phyloP scores from a whole-genome alignment of 2,329 filamentous ascomycete species.

The Acrocalymma vagum region DNA sequence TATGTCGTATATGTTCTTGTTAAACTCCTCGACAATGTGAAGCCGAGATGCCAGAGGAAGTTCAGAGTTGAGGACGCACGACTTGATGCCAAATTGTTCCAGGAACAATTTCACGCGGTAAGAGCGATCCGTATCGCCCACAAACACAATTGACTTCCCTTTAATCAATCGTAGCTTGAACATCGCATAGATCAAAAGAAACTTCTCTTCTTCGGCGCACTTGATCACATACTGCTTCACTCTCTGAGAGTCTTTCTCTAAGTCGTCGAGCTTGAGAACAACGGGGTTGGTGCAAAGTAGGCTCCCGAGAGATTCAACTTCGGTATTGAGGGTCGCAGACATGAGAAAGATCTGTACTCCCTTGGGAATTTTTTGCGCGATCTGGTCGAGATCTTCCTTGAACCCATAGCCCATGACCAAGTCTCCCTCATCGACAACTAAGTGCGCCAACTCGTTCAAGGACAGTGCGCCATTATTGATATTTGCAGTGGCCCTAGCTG shows the following conservation, averaged over 20 bases:
- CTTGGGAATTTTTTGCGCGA: conserved; percentile 80
- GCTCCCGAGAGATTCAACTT: conserved; percentile 84
- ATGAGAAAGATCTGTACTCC: conserved; percentile 91
- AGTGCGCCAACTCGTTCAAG: conserved; percentile 73
- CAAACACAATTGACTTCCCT: conserved; percentile 87
- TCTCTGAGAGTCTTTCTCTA: conserved; percentile 77
- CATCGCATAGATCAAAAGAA: conserved; percentile 89
- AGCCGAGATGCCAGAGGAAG: conserved; percentile 91
- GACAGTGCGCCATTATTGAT: conserved; percentile 76
- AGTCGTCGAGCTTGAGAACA: conserved; percentile 82
- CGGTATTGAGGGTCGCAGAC: conserved; percentile 89
- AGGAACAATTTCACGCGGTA: conserved; percentile 95
- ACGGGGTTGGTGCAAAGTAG: conserved; percentile 86
- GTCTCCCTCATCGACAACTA: conserved; percentile 95
- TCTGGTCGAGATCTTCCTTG: conserved; percentile 83
- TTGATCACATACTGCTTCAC: conserved; percentile 89
- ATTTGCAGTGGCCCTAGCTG: conserved; percentile 81
- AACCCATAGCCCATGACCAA: conserved; percentile 94
- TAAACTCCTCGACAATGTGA: conserved; percentile 97
- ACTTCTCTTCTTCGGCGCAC: conserved; percentile 98
- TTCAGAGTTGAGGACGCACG: conserved; percentile 93
- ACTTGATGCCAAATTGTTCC: conserved; percentile 95
- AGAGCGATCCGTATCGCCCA: conserved; percentile 85
- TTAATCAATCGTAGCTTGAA: conserved; percentile 95
- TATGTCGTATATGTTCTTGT: conserved; percentile 95